Evolutionary conservation across 2,329 filamentous ascomycete genomes (phyloP), one percentile per base, ranked within the genome.

Genomic region (Diaporthe vexans): DNA sequence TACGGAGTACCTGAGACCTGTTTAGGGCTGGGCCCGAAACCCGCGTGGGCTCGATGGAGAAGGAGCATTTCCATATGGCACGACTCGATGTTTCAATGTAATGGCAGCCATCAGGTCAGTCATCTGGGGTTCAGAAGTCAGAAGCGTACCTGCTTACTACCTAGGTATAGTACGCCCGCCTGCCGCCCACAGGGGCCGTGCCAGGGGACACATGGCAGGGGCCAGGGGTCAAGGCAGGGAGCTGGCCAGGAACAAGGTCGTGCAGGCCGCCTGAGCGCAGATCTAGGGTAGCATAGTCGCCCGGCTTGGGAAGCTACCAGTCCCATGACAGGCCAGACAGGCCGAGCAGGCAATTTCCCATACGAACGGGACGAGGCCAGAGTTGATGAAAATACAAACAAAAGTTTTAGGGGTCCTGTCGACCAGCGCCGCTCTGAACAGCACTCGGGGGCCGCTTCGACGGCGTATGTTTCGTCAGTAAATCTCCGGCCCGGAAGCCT

Each of bases 1-100:
- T 68, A 68, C 48, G 40, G 40, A 43, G 40, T 19, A 43, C 15
- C 21, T 26, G 63, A 68, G 46, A 68, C 63, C 63, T 54, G 48
- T 68, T 54, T 68, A 68, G 63, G 63, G 63, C 63, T 68, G 63
- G 61, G 7, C 61, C 61, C 43, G 61, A 51, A 51, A 65, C 40
- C 43, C 43, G 40, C 26, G 40, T 29, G 40, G 59, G 40, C 59
- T 37, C 35, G 40, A 43, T 43, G 40, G 40, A 43, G 40, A 43
- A 17, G 40, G 11, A 43, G 40, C 40, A 24, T 24, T 46, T 67
- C 61, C 46, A 51, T 46, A 52, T 67, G 21, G 46, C 17, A n/a
- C 61, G 46, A 67, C 21, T 8, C 33, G 43, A 33, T 67, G 63
- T 52, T 37, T 67, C 61, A 67, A 37, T 21, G 13, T 43, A 43